Evolutionary conservation across 108 stramenopile genomes (phyloP).

Genomic region (Cyclotella baltica): DNA sequence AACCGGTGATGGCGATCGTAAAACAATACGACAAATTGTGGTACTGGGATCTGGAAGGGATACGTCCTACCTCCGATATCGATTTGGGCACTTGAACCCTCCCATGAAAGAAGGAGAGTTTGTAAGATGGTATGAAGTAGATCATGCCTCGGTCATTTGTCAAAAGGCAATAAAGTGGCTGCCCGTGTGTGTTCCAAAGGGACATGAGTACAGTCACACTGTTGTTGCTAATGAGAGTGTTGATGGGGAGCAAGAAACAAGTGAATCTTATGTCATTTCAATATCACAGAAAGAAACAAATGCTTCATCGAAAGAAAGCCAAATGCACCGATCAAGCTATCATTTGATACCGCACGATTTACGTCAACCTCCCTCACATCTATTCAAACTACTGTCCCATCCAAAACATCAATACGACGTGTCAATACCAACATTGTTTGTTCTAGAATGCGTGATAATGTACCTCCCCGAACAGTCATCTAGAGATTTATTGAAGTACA

Average conservation of each 20-base stretch:
- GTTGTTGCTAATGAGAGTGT: constrained; percentile 14
- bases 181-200: constrained; percentile 30
- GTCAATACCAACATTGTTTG: constrained; percentile 67
- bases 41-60: constrained; percentile 88
- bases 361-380: constrained; percentile 46
- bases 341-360: constrained; percentile 70
- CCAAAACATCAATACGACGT: constrained; percentile 43
- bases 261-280: constrained; percentile 27
- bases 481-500: constrained; percentile 38
- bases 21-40: constrained; percentile 63
- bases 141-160: constrained; percentile 73
- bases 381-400: constrained; percentile 61
- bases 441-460: constrained; percentile 86
- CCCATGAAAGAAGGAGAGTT: neutral
- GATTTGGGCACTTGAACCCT: constrained; percentile 18
- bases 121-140: constrained; percentile 88
- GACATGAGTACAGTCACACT: constrained; percentile 26
- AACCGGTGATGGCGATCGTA: neutral
- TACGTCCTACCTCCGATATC: constrained; percentile 80
- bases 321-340: constrained; percentile 35
- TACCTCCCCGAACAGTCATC: constrained; percentile 69
- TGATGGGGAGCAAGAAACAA: neutral
- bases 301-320: neutral
- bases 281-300: neutral
- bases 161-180: constrained; percentile 61